Evolutionary conservation across 2,329 filamentous ascomycete species (phyloP).

Genomic region (Tolypocladium amazonense): DNA sequence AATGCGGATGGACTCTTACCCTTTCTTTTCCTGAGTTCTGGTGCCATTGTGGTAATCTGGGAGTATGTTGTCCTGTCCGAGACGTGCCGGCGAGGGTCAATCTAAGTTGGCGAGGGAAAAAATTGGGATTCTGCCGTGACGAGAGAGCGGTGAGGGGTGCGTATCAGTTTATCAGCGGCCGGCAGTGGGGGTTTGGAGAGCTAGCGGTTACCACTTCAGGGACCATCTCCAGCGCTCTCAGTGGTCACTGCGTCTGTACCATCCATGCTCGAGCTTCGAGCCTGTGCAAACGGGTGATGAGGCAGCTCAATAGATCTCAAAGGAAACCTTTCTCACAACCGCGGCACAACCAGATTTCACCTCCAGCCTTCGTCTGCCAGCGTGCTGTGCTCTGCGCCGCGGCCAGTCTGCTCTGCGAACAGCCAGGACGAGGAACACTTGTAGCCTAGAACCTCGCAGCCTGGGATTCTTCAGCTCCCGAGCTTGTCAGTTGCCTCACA

Average conservation of each 20-base stretch:
- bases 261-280: neutral
- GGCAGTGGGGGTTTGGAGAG: neutral
- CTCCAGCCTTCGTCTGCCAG: neutral
- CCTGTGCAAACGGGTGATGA: neutral
- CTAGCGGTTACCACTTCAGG: neutral
- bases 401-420: too few relatives aligned
- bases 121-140: slow-evolving; percentile 24
- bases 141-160: slow-evolving; percentile 18
- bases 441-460: too few relatives aligned
- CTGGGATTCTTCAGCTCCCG: neutral
- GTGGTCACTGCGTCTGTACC: neutral
- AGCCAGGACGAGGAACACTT: too few relatives aligned
- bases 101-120: slow-evolving; percentile 18
- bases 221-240: neutral
- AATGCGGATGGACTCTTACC: slow-evolving; percentile 9
- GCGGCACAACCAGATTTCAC: too few relatives aligned
- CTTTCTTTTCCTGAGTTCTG: slow-evolving; percentile 31
- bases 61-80: slow-evolving; percentile 1
- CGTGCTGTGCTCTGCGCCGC: neutral
- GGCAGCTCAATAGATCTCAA: neutral
- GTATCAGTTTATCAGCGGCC: slow-evolving; percentile 9
- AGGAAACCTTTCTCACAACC: neutral
- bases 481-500: neutral
- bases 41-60: slow-evolving; percentile 28
- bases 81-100: neutral